Evolutionary conservation across 208 protist genomes (phyloP), one percentile per base, ranked within the genome.

Genomic region (Leishmania arabica): DNA sequence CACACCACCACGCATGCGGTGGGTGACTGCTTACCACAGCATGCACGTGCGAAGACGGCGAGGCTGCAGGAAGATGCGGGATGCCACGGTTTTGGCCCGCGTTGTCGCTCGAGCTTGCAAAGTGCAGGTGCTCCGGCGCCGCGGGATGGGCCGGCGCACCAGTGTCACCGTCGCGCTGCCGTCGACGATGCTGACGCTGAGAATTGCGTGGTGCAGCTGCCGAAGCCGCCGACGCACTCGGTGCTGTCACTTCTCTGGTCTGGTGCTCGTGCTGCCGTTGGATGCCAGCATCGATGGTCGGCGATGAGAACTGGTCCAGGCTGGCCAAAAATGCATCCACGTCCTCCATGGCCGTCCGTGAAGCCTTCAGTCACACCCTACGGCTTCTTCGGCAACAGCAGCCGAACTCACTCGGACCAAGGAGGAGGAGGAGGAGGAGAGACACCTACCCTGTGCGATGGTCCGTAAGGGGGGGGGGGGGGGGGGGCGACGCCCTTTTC

Each of bases 251-350:
- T 34, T 56, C 24, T 37, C 13, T 45, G 34, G 15, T 72, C 60
- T 40, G 56, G 4, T 42, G 65, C 54, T 24, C 56, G 34, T 75
- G 84, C 56, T 86, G 82, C 27, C 65, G 74, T 40, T 88, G 76
- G 69, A 89, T 90, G 56, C 89, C 81, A 2, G 80, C 69, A 9
- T 85, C 78, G 24, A 95, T 84, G 4, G 75, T 84, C 2, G 91
- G 91, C 0, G 86, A 60, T 42, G 78, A 77, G 62, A 93, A 90
- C 71, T 70, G 69, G n/a, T 89, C 90, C 15, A 95, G 75, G 34
- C 84, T 90, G 40, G 88, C 86, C 19, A 95, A 79, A 53, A 95
- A 95, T 0, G 74, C 82, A 72, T 95, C 90, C 3, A 91, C 82
- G 64, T 91, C 88, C 42, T 92, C 89, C 83, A 92, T 90, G 31